phyloP scores from a whole-genome alignment of 192 early-diverging fungal species.

The Anaeromyces robustus region DNA sequence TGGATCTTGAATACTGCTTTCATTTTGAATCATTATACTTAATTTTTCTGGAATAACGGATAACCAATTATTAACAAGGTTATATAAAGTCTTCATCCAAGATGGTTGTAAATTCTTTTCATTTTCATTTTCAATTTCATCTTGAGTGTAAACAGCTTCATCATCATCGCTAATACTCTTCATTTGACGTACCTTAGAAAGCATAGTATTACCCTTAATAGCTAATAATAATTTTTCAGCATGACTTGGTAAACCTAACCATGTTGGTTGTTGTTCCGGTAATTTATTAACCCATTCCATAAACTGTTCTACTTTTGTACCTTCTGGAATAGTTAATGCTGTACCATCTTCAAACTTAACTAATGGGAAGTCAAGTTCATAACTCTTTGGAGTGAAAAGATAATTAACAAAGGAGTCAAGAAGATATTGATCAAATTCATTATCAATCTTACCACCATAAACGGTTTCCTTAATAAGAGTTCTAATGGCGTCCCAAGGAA shows the following conservation, averaged over 20 bases:
- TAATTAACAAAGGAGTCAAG: conserved; percentile 72
- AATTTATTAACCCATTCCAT: conserved; percentile 72
- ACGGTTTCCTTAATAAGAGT: conserved; percentile 72
- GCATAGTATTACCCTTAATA: conserved; percentile 60
- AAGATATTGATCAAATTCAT: conserved; percentile 69
- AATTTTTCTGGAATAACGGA: conserved; percentile 28
- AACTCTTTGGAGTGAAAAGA: conserved; percentile 64
- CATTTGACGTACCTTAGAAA: conserved; percentile 77
- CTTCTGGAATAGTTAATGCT: conserved; percentile 63
- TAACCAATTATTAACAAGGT: conserved; percentile 38
- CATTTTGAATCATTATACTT: conserved; percentile 7
- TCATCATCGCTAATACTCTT: conserved; percentile 67
- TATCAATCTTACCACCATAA: conserved; percentile 96
- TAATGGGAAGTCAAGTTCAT: conserved; percentile 64
- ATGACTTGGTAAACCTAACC: conserved; percentile 87
- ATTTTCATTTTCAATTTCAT: conserved; percentile 7
- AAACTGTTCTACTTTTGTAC: conserved; percentile 69
- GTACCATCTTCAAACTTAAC: conserved; percentile 22
- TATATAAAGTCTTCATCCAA: conserved; percentile 55
- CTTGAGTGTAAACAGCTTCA: conserved; percentile 14
- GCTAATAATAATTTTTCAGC: conserved; percentile 82
- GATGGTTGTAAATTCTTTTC: conserved; percentile 31
- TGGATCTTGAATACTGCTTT: conserved; percentile 35
- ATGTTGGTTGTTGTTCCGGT: conserved; percentile 84
- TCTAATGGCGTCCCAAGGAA: conserved; percentile 91